Base-by-base conservation (phyloP, 495 filamentous ascomycete genomes). In the Aspergillus homomorphus region DNA sequence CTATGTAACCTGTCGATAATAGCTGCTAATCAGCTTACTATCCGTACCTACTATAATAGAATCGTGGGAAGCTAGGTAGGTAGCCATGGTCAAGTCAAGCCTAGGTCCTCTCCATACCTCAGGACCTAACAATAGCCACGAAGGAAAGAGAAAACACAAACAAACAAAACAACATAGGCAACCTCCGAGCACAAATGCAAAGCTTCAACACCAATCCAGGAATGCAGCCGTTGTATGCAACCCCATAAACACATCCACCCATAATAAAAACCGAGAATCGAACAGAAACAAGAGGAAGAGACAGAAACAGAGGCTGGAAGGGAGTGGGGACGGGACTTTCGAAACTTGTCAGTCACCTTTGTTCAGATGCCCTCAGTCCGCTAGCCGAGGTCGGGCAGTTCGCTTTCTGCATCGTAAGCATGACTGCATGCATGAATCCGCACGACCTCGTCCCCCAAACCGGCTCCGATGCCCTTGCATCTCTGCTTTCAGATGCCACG, bases 201-300 rank as follows among this genome's bases (percentile, higher is more conserved):
- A 44, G 49, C 48, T 43, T 49, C 55, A 50, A 43, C 56, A 58
- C 62, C 58, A 53, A 55, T 61, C 53, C 58, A 60, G 57, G 59
- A 52, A 62, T 45, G 58, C 53, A 43, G 58, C 49, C 57, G 12
- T 59, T 62, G 59, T 33, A 59, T 66, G 58, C 58, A 61, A 57
- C 46, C 53, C 56, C 63, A 21, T 28, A 56, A 22, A 66, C 44
- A 54, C 55, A 57, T 62, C 62, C 53, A 33, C 49, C 59, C 49
- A 57, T 30, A 20, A 56, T 19, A 22, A 23, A n/a, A 45, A 21
- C 10, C 41, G 21, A 51, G 48, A 45, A 57, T 30, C 30, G 20
- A 52, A 48, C 45, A 58, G 41, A 57, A 58, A 42, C 50, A 45
- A 59, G 24, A 48, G 41, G 23, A 54, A 49, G 52, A 49, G 33